Percentiles rank a stretch among this genome's conserved stretches.
Evolutionary conservation across 495 filamentous ascomycete genomes (phyloP).

Genomic region (Bacidia gigantensis): DNA sequence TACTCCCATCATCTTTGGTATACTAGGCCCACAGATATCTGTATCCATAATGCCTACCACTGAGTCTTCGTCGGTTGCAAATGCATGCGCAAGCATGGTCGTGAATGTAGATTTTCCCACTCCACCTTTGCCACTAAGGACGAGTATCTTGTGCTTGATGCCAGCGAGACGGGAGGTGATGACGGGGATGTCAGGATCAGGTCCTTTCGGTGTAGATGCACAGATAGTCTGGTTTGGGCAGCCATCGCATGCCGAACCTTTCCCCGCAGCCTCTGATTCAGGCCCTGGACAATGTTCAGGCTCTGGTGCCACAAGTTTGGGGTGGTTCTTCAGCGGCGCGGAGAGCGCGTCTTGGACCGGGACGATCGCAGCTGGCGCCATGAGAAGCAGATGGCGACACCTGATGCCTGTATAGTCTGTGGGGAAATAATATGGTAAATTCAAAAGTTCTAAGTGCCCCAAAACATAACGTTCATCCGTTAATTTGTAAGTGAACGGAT

Average conservation of each 20-base stretch:
- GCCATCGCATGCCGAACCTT: conserved; percentile 76
- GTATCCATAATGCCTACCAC: conserved; percentile 92
- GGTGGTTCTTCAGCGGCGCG: conserved; percentile 53
- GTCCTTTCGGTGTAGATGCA: conserved; percentile 85
- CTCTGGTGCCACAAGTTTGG: conserved; percentile 80
- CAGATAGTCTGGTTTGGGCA: conserved; percentile 96
- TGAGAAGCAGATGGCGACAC: conserved; percentile 18
- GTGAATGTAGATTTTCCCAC: conserved; percentile 93
- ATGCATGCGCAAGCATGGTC: conserved; percentile 70
- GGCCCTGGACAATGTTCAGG: conserved; percentile 96
- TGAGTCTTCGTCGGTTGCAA: conserved; percentile 59
- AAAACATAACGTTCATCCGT: background rate
- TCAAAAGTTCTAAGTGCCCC: too few relatives aligned
- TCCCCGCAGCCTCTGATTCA: conserved; percentile 71
- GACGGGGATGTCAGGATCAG: conserved; percentile 81
- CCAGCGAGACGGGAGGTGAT: conserved; percentile 71
- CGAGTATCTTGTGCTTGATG: conserved; percentile 79
- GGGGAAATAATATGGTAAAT: too few relatives aligned
- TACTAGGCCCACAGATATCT: conserved; percentile 86
- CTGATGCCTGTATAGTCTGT: too few relatives aligned
- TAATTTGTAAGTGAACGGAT: background rate
- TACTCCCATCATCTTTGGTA: conserved; percentile 97
- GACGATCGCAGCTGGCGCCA: conserved; percentile 65
- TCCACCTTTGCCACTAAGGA: conserved; percentile 89
- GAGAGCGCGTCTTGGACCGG: conserved; percentile 50